Evolutionary conservation across 2,329 filamentous ascomycete species (phyloP).

Genomic region (Neoarthrinium moseri): DNA sequence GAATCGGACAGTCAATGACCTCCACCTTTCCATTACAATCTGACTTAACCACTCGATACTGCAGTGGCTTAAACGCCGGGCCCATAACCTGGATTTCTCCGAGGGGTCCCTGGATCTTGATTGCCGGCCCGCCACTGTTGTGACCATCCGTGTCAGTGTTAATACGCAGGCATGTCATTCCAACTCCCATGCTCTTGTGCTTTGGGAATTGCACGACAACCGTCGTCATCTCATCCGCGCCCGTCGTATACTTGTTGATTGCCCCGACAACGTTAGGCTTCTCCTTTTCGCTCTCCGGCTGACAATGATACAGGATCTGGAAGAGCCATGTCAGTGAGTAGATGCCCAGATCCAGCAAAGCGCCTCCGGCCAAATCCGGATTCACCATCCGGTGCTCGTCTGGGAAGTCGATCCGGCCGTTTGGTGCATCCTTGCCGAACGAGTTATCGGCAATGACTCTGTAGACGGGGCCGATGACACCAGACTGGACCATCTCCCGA

Average conservation of each 20-base stretch:
- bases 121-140: conserved; percentile 60
- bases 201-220: conserved; percentile 74
- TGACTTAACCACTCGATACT: conserved; percentile 62
- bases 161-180: conserved; percentile 64
- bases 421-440: conserved; percentile 56
- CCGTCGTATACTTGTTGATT: conserved; percentile 71
- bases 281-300: conserved; percentile 66
- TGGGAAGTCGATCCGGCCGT: conserved; percentile 55
- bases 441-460: conserved; percentile 61
- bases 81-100: conserved; percentile 81
- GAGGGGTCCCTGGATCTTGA: conserved; percentile 76
- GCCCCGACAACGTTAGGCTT: conserved; percentile 66
- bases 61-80: conserved; percentile 67
- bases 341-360: conserved; percentile 80
- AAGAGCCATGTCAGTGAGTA: conserved; percentile 91
- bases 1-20: conserved; percentile 52
- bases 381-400: conserved; percentile 78
- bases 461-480: conserved; percentile 59
- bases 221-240: conserved; percentile 75
- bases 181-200: conserved; percentile 69
- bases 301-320: conserved; percentile 82
- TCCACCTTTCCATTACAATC: conserved; percentile 46
- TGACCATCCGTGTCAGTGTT: conserved; percentile 60
- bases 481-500: conserved; percentile 59
- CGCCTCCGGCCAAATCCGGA: conserved; percentile 77